Evolutionary conservation across 2,329 filamentous ascomycete genomes (phyloP).

Genomic region (Myriangium duriaei): DNA sequence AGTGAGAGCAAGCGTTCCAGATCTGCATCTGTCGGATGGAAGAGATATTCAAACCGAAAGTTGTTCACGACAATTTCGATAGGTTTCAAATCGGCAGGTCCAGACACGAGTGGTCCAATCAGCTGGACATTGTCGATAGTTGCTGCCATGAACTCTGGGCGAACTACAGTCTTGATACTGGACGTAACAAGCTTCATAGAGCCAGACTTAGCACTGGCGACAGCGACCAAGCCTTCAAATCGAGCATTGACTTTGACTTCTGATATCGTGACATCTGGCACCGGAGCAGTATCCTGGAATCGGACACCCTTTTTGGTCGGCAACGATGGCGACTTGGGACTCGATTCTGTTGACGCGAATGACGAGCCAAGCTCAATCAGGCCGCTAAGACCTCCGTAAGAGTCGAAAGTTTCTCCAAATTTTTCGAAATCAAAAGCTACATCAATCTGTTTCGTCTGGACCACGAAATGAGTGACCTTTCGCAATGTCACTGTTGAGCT

Average conservation of each 20-base stretch:
- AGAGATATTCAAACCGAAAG: constrained; percentile 60
- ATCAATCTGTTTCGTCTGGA: constrained; percentile 66
- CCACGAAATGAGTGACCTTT: constrained; percentile 34
- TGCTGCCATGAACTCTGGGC: constrained; percentile 58
- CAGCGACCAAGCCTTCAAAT: constrained; percentile 62
- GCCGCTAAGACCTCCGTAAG: constrained; percentile 84
- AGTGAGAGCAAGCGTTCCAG: constrained; percentile 70
- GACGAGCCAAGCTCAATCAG: constrained; percentile 81
- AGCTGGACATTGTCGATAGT: constrained; percentile 62
- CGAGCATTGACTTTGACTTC: constrained; percentile 59
- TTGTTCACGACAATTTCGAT: constrained; percentile 46
- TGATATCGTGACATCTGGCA: constrained; percentile 18
- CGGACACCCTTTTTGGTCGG: constrained; percentile 39
- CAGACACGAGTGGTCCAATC: constrained; percentile 49
- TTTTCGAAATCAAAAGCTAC: constrained; percentile 8
- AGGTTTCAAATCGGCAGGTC: constrained; percentile 21
- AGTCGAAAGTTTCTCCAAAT: constrained; percentile 74
- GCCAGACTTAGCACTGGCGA: constrained; percentile 67
- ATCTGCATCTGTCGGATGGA: constrained; percentile 63
- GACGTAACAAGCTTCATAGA: constrained; percentile 63
- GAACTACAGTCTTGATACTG: constrained; percentile 67
- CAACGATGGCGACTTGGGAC: constrained; percentile 20
- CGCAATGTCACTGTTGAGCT: constrained; percentile 14
- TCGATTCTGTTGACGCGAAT: constrained; percentile 47
- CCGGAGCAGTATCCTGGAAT: constrained; percentile 38